Evolutionary conservation across 176 grass and related monocot genomes (phyloP).

Genomic region (Lolium rigidum): DNA sequence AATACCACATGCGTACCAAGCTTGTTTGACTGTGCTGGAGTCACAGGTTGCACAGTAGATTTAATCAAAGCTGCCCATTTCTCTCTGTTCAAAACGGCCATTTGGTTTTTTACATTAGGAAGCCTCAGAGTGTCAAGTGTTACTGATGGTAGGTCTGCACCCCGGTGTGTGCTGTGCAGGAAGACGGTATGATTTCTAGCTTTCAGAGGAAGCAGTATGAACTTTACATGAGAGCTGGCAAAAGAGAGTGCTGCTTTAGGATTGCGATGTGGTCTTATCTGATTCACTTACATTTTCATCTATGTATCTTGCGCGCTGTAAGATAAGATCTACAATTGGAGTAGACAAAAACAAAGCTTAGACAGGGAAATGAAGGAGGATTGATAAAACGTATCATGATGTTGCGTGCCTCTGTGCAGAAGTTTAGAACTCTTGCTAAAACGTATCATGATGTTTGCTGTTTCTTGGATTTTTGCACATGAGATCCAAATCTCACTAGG

Average conservation of each 20-base stretch:
- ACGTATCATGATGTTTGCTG: constrained; percentile 7
- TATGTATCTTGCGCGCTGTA: neutral
- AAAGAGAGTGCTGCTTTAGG: constrained; percentile 1
- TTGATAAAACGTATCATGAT: neutral
- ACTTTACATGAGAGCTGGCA: neutral
- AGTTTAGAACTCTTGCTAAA: neutral
- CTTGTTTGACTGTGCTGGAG: neutral
- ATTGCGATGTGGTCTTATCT: neutral
- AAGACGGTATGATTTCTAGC: constrained; percentile 13
- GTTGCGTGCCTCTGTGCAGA: neutral
- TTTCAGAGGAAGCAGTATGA: constrained; percentile 32
- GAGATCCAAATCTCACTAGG: constrained; percentile 1
- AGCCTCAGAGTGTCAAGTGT: neutral
- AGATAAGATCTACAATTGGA: neutral
- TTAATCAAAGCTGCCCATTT: neutral
- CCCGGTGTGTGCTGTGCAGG: neutral
- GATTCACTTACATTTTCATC: neutral
- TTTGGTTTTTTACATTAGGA: neutral
- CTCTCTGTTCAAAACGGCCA: neutral
- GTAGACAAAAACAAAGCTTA: neutral
- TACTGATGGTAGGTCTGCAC: constrained; percentile 11
- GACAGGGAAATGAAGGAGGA: neutral
- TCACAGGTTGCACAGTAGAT: neutral
- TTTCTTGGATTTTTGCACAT: constrained; percentile 31
- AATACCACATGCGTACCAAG: constrained; percentile 18